Percentiles rank a stretch among this genome's conserved stretches.
These are phyloP conservation scores for Wilcoxina mikolae DNA, from an alignment of 495 filamentous ascomycete species.

Conservation along the genomic window DNA sequence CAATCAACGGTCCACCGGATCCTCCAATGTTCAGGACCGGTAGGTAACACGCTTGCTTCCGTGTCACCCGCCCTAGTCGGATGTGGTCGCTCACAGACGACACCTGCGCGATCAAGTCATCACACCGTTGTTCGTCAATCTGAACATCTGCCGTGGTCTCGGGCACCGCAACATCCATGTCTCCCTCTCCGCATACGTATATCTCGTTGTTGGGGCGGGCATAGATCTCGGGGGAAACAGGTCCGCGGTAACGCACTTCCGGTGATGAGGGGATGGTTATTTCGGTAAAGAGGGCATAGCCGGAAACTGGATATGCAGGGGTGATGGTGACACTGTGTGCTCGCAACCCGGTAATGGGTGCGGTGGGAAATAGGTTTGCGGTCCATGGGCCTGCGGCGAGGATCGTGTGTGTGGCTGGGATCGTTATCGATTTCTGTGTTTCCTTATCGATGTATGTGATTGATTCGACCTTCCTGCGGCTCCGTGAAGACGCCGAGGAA, in stretches of 20 bases:
- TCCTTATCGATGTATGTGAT: constrained; percentile 63
- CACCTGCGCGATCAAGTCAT: constrained; percentile 77
- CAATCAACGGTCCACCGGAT: constrained; percentile 59
- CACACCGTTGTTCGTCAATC: constrained; percentile 60
- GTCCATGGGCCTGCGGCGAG: constrained; percentile 90
- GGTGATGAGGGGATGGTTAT: constrained; percentile 51
- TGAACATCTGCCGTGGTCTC: constrained; percentile 60
- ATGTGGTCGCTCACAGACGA: constrained; percentile 61
- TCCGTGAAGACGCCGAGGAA: constrained; percentile 14
- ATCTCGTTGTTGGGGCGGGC: constrained; percentile 75
- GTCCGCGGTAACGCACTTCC: constrained; percentile 10
- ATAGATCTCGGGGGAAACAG: constrained; percentile 73
- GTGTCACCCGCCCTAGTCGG: constrained; percentile 58
- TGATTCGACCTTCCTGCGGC: constrained; percentile 39
- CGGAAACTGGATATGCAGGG: constrained; percentile 56
- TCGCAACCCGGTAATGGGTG: constrained; percentile 65
- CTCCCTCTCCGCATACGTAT: constrained; percentile 86
- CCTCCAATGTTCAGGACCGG: constrained; percentile 53
- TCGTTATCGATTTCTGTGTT: constrained; percentile 40
- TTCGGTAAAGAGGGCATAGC: constrained; percentile 80
- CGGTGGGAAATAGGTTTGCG: constrained; percentile 49
- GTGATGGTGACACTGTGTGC: constrained; percentile 85
- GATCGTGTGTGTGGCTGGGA: constrained; percentile 66
- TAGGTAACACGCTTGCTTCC: constrained; percentile 84
- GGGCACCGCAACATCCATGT: constrained; percentile 60